Evolutionary conservation across 345 rosid species (phyloP).

Genomic region (Crucihimalaya himalaica): DNA sequence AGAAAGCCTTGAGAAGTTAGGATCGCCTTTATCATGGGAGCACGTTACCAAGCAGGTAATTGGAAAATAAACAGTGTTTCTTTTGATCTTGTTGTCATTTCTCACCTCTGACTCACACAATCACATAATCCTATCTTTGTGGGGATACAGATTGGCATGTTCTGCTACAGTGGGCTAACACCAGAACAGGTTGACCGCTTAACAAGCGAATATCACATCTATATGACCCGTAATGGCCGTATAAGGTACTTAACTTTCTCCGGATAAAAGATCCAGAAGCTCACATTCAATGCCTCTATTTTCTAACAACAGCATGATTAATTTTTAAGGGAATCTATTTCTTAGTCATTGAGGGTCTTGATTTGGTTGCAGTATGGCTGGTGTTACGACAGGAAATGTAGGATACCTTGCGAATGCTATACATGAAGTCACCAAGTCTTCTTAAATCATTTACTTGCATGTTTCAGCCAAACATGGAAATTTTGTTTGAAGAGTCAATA

Average conservation of each 20-base stretch:
- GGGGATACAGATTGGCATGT: constrained; percentile 85
- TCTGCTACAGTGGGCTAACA: constrained; percentile 92
- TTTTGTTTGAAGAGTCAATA: constrained; percentile 23
- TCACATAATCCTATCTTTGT: neutral
- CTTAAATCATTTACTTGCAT: constrained; percentile 21
- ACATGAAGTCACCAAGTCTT: constrained; percentile 69
- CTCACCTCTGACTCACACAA: constrained; percentile 4
- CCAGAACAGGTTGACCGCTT: constrained; percentile 88
- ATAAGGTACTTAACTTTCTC: constrained; percentile 56
- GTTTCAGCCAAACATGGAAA: neutral
- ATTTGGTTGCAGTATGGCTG: constrained; percentile 82
- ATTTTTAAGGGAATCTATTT: neutral
- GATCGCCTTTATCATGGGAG: constrained; percentile 82
- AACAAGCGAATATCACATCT: constrained; percentile 80
- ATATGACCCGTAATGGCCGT: constrained; percentile 91
- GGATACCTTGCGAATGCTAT: constrained; percentile 87
- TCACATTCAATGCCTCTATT: neutral
- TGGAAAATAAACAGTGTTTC: neutral
- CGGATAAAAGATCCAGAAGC: neutral
- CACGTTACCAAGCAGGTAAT: constrained; percentile 87
- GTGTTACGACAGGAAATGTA: constrained; percentile 81
- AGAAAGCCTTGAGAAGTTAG: constrained; percentile 83
- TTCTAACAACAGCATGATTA: neutral
- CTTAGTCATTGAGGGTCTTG: constrained; percentile 1
- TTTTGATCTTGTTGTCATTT: neutral